Conservation (phyloP, 495 filamentous ascomycete species). For the Tirmania nivea region DNA sequence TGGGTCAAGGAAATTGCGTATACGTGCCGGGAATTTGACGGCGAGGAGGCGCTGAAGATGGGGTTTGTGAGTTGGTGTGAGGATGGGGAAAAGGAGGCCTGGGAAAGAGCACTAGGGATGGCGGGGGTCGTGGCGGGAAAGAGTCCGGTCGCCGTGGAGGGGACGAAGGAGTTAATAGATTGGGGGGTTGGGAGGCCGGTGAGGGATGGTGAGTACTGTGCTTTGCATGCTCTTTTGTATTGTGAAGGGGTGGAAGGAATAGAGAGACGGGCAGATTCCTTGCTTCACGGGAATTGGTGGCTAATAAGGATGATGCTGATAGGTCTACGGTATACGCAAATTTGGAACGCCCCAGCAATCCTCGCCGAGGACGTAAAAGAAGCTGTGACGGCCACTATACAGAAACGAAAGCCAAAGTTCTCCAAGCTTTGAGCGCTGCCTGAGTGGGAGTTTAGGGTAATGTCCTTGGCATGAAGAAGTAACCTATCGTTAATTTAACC, state of each 20-base stretch:
- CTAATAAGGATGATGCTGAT: background rate
- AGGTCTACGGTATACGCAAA: slow-evolving; percentile 51
- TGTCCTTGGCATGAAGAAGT: too few species aligned
- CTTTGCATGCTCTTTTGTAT: too few species aligned
- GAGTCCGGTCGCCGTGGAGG: slow-evolving; percentile 78
- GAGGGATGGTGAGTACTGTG: slow-evolving; percentile 29
- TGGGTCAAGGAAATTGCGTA: slow-evolving; percentile 89
- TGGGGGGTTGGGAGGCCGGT: slow-evolving; percentile 59
- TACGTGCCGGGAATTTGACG: slow-evolving; percentile 52
- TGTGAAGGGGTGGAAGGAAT: too few species aligned
- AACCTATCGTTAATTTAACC: too few species aligned
- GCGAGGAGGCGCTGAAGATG: slow-evolving; percentile 57
- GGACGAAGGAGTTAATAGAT: slow-evolving; percentile 85
- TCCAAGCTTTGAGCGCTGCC: slow-evolving; percentile 52
- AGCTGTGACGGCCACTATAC: slow-evolving; percentile 52
- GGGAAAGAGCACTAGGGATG: slow-evolving; percentile 41
- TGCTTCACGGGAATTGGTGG: background rate
- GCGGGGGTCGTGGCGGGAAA: slow-evolving; percentile 50
- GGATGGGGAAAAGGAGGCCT: slow-evolving; percentile 37
- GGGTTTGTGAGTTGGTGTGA: slow-evolving; percentile 71
- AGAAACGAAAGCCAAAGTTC: slow-evolving; percentile 65
- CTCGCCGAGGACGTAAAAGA: slow-evolving; percentile 58
- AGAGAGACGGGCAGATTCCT: too few species aligned
- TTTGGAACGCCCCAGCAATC: slow-evolving; percentile 70
- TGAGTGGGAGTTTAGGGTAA: too few species aligned